Evolutionary conservation across 768 basidiomycete genomes (phyloP), one percentile per base, ranked within the genome.

Genomic region (Cyclocybe aegerita): DNA sequence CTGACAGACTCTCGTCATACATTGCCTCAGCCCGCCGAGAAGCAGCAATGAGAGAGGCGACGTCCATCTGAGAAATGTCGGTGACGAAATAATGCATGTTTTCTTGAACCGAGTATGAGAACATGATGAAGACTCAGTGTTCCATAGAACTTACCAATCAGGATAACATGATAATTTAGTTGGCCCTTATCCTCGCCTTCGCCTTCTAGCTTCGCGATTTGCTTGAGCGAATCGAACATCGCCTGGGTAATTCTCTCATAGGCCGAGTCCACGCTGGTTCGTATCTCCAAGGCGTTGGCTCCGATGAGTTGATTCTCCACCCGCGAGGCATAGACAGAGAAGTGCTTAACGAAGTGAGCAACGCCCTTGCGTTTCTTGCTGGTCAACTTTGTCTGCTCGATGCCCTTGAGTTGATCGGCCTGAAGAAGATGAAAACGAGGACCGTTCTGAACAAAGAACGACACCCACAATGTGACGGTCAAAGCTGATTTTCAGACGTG

Each of bases 111-210:
- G 49, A 16, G 34, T 37, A 30, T 43, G 40, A 59, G 7, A 29
- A 36, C 36, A 30, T 17, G 14, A 30, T 17, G 9, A 6, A 30
- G 34, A 33, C 37, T 11, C n/a, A 29, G 36, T 42, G 40, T 39
- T 37, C 14, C 42, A 37, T 4, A 32, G 29, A 31, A 67, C 88
- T 60, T 61, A 95, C 96, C 96, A 49, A 98, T 88, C 53, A 98
- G 76, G 61, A 96, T 88, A 58, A 98, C 92, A 64, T 97, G 93
- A 57, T 93, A 97, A 67, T 98, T 98, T 46, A 98, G 78, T 63
- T 96, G 93, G 0, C 94, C 94, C 68, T 98, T 98, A 67, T 94
- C 95, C 63, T 98, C 96, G 0, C 83, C 89, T 49, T 91, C 92
- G 0, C 92, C 90, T 49, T 94, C 89, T 77, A 96, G 72, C 67